Evolutionary conservation across 2,329 filamentous ascomycete species (phyloP).

Genomic region (Fusarium redolens): DNA sequence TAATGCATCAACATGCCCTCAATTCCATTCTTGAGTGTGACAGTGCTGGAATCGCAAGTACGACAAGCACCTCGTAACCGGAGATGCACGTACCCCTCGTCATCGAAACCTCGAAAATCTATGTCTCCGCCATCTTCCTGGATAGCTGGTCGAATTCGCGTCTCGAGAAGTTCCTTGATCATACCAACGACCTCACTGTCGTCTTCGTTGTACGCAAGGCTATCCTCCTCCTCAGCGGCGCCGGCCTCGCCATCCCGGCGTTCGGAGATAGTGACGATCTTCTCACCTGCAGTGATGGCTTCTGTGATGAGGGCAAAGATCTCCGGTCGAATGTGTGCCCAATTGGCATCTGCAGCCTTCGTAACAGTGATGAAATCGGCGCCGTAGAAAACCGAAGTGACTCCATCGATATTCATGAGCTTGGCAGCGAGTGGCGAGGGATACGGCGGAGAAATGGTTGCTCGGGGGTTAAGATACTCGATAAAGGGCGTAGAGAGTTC

Average conservation of each 20-base stretch:
- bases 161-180: constrained; percentile 98
- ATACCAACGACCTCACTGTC: constrained; percentile 95
- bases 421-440: constrained; percentile 91
- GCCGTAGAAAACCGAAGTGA: constrained; percentile 95
- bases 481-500: constrained; percentile 80
- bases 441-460: constrained; percentile 87
- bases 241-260: constrained; percentile 63
- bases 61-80: constrained; percentile 93
- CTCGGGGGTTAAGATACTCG: constrained; percentile 90
- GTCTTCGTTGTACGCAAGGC: constrained; percentile 85
- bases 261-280: constrained; percentile 79
- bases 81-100: constrained; percentile 81
- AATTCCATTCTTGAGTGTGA: constrained; percentile 96
- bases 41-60: constrained; percentile 96
- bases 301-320: constrained; percentile 96
- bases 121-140: constrained; percentile 99
- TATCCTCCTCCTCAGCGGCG: constrained; percentile 67
- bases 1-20: constrained; percentile 99
- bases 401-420: constrained; percentile 92
- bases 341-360: constrained; percentile 87
- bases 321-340: constrained; percentile 95
- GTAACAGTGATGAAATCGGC: constrained; percentile 96
- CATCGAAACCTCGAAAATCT: constrained; percentile 89
- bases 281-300: constrained; percentile 84
- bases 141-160: constrained; percentile 92